Evolutionary conservation across 1,139 yeast species (phyloP).

Genomic region (Ogataea hybrid): DNA sequence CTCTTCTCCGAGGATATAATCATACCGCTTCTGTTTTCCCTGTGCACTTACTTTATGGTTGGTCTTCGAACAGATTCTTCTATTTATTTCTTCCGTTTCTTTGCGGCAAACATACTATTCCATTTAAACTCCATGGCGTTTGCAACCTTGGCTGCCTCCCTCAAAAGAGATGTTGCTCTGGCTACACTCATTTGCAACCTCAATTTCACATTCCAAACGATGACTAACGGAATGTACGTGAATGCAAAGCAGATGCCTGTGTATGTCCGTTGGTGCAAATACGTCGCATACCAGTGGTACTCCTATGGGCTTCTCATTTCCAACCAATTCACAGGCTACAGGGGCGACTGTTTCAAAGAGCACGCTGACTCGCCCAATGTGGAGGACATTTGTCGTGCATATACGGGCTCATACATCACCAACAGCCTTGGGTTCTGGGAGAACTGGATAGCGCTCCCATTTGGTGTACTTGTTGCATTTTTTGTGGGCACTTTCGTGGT

Average conservation of each 20-base stretch:
- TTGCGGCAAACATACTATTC: slow-evolving; percentile 54
- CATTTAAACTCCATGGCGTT: slow-evolving; percentile 56
- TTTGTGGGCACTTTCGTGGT: slow-evolving; percentile 50
- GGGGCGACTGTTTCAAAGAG: slow-evolving; percentile 33
- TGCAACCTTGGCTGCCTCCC: slow-evolving; percentile 56
- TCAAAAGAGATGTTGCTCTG: slow-evolving; percentile 61
- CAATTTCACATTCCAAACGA: slow-evolving; percentile 67
- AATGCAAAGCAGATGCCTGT: slow-evolving; percentile 77
- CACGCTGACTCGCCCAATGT: slow-evolving; percentile 34
- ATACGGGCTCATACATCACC: slow-evolving; percentile 52
- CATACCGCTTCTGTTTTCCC: slow-evolving; percentile 55
- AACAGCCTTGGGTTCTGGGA: slow-evolving; percentile 57
- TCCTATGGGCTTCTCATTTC: slow-evolving; percentile 68
- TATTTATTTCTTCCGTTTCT: slow-evolving; percentile 58
- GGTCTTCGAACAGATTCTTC: slow-evolving; percentile 55
- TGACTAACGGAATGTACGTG: slow-evolving; percentile 81
- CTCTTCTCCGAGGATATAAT: slow-evolving; percentile 68
- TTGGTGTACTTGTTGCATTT: slow-evolving; percentile 61
- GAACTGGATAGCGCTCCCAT: slow-evolving; percentile 70
- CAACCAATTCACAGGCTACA: slow-evolving; percentile 61
- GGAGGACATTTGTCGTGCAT: slow-evolving; percentile 28
- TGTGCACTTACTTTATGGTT: slow-evolving; percentile 73
- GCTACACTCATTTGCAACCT: slow-evolving; percentile 64
- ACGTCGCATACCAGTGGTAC: slow-evolving; percentile 74
- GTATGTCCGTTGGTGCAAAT: slow-evolving; percentile 82